phyloP scores from a whole-genome alignment of 768 basidiomycete genomes.

The Sistotremastrum suecicum region DNA sequence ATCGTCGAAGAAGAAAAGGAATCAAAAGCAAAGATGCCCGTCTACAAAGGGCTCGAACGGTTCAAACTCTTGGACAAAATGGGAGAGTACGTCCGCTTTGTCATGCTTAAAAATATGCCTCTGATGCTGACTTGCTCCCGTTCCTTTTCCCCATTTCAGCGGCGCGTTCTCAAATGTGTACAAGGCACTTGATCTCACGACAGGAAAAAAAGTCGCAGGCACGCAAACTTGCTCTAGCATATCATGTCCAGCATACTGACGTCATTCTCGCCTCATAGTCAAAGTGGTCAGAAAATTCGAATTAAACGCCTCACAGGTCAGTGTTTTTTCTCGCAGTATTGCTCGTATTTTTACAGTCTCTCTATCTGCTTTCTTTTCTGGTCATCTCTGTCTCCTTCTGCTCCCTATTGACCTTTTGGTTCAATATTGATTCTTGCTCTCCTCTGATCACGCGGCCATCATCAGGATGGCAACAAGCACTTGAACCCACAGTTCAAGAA shows the following conservation, averaged over 20 bases:
- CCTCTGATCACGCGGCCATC: not conserved
- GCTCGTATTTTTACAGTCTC: too few relatives aligned
- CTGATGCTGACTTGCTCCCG: slow-evolving; percentile 1
- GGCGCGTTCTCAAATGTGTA: slow-evolving; percentile 99
- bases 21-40: slow-evolving; percentile 66
- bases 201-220: slow-evolving; percentile 76
- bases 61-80: slow-evolving; percentile 72
- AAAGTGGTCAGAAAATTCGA: slow-evolving; percentile 93
- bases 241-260: slow-evolving; percentile 11
- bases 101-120: slow-evolving; percentile 1
- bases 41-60: slow-evolving; percentile 70
- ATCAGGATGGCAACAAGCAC: slow-evolving; percentile 85
- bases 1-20: slow-evolving; percentile 67
- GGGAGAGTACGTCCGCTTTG: slow-evolving; percentile 64
- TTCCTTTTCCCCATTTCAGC: slow-evolving; percentile 23
- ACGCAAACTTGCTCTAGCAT: slow-evolving; percentile 16
- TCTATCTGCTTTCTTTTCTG: slow-evolving; percentile 8
- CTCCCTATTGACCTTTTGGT: slow-evolving; percentile 12
- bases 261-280: slow-evolving; percentile 29
- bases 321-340: slow-evolving; percentile 16
- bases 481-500: slow-evolving; percentile 91
- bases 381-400: slow-evolving; percentile 14
- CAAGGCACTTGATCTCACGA: slow-evolving; percentile 67
- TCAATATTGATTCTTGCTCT: slow-evolving; percentile 10
- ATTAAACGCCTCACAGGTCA: slow-evolving; percentile 81